phyloP scores from a whole-genome alignment of 768 basidiomycete genomes.

The Bullera alba region DNA sequence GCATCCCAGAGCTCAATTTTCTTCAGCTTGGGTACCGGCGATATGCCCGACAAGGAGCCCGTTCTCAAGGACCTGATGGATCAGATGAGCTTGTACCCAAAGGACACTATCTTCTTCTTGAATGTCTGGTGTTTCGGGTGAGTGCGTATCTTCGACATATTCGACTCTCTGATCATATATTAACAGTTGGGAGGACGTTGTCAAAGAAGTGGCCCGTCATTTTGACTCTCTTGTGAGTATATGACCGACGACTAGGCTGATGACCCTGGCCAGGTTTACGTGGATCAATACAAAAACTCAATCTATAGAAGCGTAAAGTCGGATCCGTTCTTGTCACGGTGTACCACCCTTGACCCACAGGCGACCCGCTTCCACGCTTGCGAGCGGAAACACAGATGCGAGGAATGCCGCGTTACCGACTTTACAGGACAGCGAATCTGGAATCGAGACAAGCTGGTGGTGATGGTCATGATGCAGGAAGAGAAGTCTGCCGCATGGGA shows the following conservation, averaged over 20 bases:
- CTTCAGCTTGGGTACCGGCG: conserved; percentile 39
- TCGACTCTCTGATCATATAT: neutral
- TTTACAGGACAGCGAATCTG: conserved; percentile 43
- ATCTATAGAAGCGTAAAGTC: conserved; percentile 62
- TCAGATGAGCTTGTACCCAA: conserved; percentile 63
- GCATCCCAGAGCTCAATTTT: conserved; percentile 4
- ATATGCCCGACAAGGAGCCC: conserved; percentile 53
- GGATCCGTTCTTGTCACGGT: conserved; percentile 48
- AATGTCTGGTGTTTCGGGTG: conserved; percentile 90
- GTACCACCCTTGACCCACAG: conserved; percentile 27
- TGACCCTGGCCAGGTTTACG: conserved; percentile 59
- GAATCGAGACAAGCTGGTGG: conserved; percentile 49
- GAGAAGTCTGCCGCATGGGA: conserved; percentile 60
- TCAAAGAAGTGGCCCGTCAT: conserved; percentile 63
- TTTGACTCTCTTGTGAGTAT: conserved; percentile 52
- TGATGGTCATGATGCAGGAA: conserved; percentile 76
- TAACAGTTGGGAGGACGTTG: conserved; percentile 68
- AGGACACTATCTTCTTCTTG: conserved; percentile 69
- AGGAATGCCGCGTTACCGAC: conserved; percentile 17
- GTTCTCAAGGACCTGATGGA: conserved; percentile 63
- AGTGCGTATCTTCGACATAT: conserved; percentile 2
- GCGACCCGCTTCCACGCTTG: conserved; percentile 85
- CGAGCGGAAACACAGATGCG: conserved; percentile 71
- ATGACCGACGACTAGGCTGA: conserved; percentile 46
- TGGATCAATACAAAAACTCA: conserved; percentile 77